These are phyloP conservation scores for Vigna hirtella DNA, from an alignment of 306 rosid species.

Conservation along the genomic window DNA sequence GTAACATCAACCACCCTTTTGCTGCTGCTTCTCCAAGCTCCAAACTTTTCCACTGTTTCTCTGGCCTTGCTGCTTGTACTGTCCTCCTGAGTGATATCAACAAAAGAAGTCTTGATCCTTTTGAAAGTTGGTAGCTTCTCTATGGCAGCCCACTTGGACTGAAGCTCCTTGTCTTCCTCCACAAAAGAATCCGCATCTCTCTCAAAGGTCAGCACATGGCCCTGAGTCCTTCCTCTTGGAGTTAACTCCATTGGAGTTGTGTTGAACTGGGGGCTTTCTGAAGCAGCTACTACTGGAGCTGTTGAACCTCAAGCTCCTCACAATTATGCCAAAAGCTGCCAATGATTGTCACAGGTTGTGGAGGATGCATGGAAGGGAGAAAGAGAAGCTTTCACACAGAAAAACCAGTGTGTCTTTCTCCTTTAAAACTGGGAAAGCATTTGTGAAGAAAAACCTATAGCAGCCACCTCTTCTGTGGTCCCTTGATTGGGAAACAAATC, in stretches of 20 bases:
- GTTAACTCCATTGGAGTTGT: conserved; percentile 54
- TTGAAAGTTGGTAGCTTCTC: conserved; percentile 62
- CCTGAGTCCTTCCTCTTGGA: conserved; percentile 57
- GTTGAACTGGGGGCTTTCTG: conserved; percentile 1
- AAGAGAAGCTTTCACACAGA: conserved; percentile 14
- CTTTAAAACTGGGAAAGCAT: conserved; percentile 16
- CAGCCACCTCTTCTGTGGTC: conserved; percentile 41
- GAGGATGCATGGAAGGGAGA: conserved; percentile 32
- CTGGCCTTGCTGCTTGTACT: conserved; percentile 33
- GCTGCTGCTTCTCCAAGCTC: conserved; percentile 16
- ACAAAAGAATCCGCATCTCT: conserved; percentile 60
- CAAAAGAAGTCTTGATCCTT: conserved; percentile 56
- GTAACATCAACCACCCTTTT: conserved; percentile 65
- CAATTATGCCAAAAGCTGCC: conserved; percentile 22
- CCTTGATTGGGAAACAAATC: conserved; percentile 30
- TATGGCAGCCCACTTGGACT: conserved; percentile 63
- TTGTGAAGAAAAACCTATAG: conserved; percentile 14
- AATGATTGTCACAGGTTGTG: conserved; percentile 35
- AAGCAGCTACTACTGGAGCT: conserved; percentile 38
- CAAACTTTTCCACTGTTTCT: conserved; percentile 19
- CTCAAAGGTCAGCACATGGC: conserved; percentile 49
- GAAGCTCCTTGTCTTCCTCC: conserved; percentile 62
- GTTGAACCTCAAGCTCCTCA: conserved; percentile 27
- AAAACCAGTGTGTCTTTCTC: background rate
- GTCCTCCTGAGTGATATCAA: conserved; percentile 52